Base-by-base conservation (phyloP, 805 yeast species). In the Wickerhamiella domercqiae region DNA sequence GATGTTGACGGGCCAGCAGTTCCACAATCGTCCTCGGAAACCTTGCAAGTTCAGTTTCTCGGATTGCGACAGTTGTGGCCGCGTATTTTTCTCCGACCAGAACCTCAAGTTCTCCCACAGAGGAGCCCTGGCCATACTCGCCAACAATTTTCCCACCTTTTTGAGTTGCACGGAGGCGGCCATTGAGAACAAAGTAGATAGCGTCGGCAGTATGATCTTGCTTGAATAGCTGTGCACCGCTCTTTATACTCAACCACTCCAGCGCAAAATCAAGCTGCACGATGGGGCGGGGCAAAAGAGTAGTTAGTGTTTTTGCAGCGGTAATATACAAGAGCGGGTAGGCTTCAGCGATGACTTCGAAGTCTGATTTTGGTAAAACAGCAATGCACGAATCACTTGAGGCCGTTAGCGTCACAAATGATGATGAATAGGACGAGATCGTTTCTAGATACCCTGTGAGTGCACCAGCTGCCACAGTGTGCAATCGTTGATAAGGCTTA, bases 101-200 rank as follows among this genome's bases (percentile, higher is more conserved):
- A 3, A 87, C 96, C 55, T 87, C 98, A 6, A 90, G 78, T 57
- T 87, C 97, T 3, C 97, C 98, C 42, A 90, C 70, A 29, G 94
- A 79, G 48, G 83, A 93, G 5, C 96, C 96, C 55, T 84, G 94
- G 2, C 96, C 94, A 50, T 73, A 76, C 53, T 87, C 98, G 2
- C 78, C 80, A 13, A 75, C 47, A 1, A 73, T 50, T 13, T 46
- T 45, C n/a, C 39, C 31, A n/a, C 33, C 33, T 6, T 43, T 41
- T 14, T 41, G 37, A 19, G 35, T 43, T 1, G 44, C 44, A 1
- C 49, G 32, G 35, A 46, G 16, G 37, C 97, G 68, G 4, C 97
- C 97, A 57, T 83, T 86, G 20, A 87, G 57, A 1, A 87, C 90
- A 31, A 86, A 73, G 51, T 83, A 87, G 28, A 87, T 80, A 16